phyloP scores from a whole-genome alignment of 2,329 filamentous ascomycete genomes.

The Geosmithia putterillii region DNA sequence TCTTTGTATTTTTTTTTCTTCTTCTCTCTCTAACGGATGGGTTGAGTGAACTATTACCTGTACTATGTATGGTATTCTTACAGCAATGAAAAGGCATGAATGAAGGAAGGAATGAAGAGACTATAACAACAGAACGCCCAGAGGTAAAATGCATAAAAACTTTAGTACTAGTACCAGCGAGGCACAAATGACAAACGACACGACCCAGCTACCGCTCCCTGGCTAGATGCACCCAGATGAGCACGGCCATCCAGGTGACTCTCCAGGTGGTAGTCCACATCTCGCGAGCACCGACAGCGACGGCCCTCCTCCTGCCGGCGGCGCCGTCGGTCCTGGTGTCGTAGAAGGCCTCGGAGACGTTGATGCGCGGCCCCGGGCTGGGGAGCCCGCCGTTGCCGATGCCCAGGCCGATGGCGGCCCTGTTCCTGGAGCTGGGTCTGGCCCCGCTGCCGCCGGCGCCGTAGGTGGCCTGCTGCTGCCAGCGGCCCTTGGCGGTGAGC shows the following conservation, averaged over 20 bases:
- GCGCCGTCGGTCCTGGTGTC: constrained; percentile 17
- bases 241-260: constrained; percentile 49
- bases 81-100: too few relatives aligned
- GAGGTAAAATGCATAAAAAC: too few relatives aligned
- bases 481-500: constrained; percentile 15
- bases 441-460: too few relatives aligned
- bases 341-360: constrained; percentile 37
- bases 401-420: constrained; percentile 15
- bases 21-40: too few relatives aligned
- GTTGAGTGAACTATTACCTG: too few relatives aligned
- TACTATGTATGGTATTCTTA: too few relatives aligned
- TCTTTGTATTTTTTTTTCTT: background rate
- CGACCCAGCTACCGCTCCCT: constrained; percentile 51
- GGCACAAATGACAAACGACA: too few relatives aligned
- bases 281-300: constrained; percentile 42
- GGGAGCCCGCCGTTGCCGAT: too few relatives aligned
- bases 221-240: constrained; percentile 56
- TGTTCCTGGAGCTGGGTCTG: too few relatives aligned
- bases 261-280: constrained; percentile 48
- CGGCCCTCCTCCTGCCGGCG: constrained; percentile 16
- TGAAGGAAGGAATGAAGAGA: too few relatives aligned
- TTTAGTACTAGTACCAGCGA: too few relatives aligned
- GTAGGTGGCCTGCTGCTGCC: constrained; percentile 2
- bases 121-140: too few relatives aligned
- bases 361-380: constrained; percentile 44